phyloP scores from a whole-genome alignment of 495 filamentous ascomycete species.

The Penicillium argentinense region DNA sequence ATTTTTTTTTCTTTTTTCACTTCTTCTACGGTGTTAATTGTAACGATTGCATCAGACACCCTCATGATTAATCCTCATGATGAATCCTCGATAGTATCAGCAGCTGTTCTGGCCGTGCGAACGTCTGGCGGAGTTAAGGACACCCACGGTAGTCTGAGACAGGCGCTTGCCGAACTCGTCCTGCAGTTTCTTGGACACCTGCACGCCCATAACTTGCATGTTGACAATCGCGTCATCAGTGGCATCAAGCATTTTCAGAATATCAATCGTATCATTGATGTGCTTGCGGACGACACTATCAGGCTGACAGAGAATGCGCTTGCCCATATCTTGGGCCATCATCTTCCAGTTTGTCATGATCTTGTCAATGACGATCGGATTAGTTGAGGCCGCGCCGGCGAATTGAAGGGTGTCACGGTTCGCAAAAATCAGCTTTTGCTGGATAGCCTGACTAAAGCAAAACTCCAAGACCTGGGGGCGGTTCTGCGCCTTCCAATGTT shows the following conservation, averaged over 20 bases:
- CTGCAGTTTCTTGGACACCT: slow-evolving; percentile 7
- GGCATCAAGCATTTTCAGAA: slow-evolving; percentile 57
- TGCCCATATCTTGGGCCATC: slow-evolving; percentile 49
- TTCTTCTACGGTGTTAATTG: no score
- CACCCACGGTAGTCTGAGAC: not conserved
- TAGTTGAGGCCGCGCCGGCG: slow-evolving; percentile 38
- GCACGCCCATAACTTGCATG: slow-evolving; percentile 35
- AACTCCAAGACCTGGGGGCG: slow-evolving; percentile 55
- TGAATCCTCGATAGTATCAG: no score
- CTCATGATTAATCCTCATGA: no score
- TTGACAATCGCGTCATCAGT: no score
- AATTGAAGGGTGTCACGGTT: slow-evolving; percentile 54
- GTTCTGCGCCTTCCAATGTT: slow-evolving; percentile 50
- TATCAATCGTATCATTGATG: slow-evolving; percentile 49
- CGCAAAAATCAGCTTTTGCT: slow-evolving; percentile 49
- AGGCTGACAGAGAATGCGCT: slow-evolving; percentile 56
- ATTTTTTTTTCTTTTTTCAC: no score
- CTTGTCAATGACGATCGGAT: slow-evolving; percentile 38
- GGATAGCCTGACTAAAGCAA: slow-evolving; percentile 56
- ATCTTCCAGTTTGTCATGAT: slow-evolving; percentile 55
- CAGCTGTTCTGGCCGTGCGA: no score
- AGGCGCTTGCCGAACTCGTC: not conserved
- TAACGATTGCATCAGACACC: no score
- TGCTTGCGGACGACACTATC: slow-evolving; percentile 56
- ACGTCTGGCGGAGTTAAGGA: no score